phyloP scores from a whole-genome alignment of 1,284 basidiomycete genomes.

The Veloboletus limbatus region DNA sequence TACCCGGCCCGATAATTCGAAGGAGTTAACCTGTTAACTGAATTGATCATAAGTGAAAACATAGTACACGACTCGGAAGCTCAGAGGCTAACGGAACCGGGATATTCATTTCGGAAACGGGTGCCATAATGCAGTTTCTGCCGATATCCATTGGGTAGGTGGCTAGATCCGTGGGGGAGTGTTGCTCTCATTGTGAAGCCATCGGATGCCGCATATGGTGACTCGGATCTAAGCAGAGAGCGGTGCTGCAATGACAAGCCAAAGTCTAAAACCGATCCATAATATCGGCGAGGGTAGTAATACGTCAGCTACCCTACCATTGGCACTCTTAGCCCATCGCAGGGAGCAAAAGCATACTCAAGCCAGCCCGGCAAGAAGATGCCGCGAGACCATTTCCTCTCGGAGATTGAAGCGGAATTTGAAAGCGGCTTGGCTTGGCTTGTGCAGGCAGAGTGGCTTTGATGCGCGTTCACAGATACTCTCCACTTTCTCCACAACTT shows the following conservation, averaged over 20 bases:
- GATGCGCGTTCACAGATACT: conserved; percentile 32
- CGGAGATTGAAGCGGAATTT: conserved; percentile 28
- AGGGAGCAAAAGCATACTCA: conserved; percentile 4
- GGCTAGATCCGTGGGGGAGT: conserved; percentile 3
- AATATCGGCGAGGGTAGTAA: not conserved
- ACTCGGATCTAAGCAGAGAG: not conserved
- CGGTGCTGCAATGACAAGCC: not conserved
- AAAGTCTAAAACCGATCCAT: conserved; percentile 3
- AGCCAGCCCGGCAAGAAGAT: conserved; percentile 21
- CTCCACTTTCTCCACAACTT: conserved; percentile 19
- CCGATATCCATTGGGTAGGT: no score
- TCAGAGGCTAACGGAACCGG: conserved; percentile 9
- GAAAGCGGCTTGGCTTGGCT: conserved; percentile 30
- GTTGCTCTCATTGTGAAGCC: not conserved
- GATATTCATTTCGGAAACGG: conserved; percentile 21
- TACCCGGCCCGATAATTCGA: no score
- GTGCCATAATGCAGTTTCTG: not conserved
- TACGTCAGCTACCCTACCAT: no score
- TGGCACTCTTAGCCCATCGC: no score
- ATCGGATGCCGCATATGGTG: conserved; percentile 4
- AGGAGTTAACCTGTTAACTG: no score
- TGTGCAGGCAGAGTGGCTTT: conserved; percentile 36
- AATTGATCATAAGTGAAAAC: not conserved
- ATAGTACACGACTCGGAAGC: not conserved
- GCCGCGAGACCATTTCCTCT: conserved; percentile 12